phyloP scores from a whole-genome alignment of 495 filamentous ascomycete genomes.

The Hypoxylon subgilvum region DNA sequence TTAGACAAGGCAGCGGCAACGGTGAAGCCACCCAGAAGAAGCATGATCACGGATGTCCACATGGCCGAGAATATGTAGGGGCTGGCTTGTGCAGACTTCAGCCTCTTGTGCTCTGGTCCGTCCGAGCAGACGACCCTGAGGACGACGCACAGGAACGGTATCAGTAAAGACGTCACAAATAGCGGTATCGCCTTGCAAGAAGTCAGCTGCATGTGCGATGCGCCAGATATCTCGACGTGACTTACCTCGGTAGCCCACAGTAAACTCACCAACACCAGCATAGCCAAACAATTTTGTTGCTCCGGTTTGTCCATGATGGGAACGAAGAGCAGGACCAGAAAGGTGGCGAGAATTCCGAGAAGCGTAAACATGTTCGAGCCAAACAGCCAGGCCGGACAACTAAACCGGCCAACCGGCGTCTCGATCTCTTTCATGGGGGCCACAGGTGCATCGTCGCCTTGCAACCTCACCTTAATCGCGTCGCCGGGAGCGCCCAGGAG shows the following conservation, averaged over 20 bases:
- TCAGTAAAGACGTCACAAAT: conserved; percentile 92
- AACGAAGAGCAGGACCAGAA: conserved; percentile 70
- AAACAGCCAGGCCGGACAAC: conserved; percentile 80
- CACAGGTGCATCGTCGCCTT: conserved; percentile 74
- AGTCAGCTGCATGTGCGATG: conserved; percentile 30
- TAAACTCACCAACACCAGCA: conserved; percentile 91
- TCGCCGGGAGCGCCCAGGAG: conserved; percentile 78
- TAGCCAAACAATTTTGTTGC: conserved; percentile 93
- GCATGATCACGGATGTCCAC: conserved; percentile 99
- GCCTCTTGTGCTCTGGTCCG: conserved; percentile 68
- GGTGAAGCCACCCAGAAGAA: conserved; percentile 94
- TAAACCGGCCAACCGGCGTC: conserved; percentile 81
- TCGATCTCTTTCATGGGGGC: conserved; percentile 66
- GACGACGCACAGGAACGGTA: conserved; percentile 91
- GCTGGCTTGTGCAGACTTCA: conserved; percentile 76
- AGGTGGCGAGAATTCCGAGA: conserved; percentile 71
- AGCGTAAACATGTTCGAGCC: conserved; percentile 80
- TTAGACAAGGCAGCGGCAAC: conserved; percentile 95
- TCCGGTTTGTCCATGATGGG: conserved; percentile 83
- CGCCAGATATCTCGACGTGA: not conserved
- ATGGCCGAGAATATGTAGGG: conserved; percentile 87
- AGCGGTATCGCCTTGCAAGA: conserved; percentile 80
- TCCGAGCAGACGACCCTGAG: conserved; percentile 83
- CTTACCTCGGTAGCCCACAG: conserved; percentile 95
- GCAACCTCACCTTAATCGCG: conserved; percentile 70